Evolutionary conservation across 164 flowering plant genomes (phyloP).

Genomic region (Chimonanthus salicifolius): DNA sequence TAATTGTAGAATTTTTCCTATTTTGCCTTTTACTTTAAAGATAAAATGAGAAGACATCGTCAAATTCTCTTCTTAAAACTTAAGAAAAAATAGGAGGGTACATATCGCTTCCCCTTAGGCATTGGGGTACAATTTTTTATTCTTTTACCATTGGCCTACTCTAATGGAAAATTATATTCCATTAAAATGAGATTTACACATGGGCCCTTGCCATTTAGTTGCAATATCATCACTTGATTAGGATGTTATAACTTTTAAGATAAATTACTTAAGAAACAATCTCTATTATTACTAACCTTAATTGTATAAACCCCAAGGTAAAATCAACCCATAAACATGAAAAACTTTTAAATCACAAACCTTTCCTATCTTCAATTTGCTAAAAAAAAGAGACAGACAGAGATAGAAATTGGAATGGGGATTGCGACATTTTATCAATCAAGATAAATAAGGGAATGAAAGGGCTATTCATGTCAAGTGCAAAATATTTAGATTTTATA

Average conservation of each 20-base stretch:
- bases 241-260: background rate
- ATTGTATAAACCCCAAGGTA: background rate
- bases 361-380: background rate
- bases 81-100: too few relatives aligned
- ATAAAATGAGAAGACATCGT: too few relatives aligned
- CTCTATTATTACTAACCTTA: background rate
- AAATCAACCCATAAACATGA: background rate
- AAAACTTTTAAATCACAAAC: background rate
- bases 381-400: background rate
- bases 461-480: too few relatives aligned
- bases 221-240: background rate
- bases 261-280: background rate
- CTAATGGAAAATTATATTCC: background rate
- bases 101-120: too few relatives aligned
- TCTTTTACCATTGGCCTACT: background rate
- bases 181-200: too few relatives aligned
- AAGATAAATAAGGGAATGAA: too few relatives aligned
- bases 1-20: too few relatives aligned
- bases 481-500: too few relatives aligned
- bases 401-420: background rate
- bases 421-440: background rate
- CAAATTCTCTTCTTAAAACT: too few relatives aligned
- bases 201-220: background rate
- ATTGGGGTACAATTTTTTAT: too few relatives aligned
- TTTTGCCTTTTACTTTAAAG: too few relatives aligned